A percentile compares a stretch with the other conserved stretches of the same genome.
phyloP scores from a whole-genome alignment of 305 asterid species.

The Fraxinus angustifolia region DNA sequence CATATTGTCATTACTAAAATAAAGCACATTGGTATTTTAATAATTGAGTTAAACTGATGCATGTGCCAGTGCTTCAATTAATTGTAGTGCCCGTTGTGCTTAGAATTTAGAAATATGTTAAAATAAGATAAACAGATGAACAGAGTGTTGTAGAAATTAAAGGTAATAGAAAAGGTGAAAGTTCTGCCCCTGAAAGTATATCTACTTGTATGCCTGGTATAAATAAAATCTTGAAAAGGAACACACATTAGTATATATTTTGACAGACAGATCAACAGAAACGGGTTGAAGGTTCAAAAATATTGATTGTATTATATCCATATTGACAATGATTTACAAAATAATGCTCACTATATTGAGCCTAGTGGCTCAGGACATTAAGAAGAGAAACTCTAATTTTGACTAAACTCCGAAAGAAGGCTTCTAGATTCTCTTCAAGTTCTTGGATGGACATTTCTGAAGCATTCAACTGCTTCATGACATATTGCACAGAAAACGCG shows the following conservation, averaged over 20 bases:
- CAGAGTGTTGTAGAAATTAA: not conserved
- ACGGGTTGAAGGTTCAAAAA: not conserved
- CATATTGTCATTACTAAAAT: not conserved
- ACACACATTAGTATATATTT: not conserved
- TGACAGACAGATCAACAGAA: not conserved
- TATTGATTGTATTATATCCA: not conserved
- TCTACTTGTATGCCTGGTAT: not conserved
- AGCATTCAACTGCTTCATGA: not conserved
- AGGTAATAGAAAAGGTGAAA: not conserved
- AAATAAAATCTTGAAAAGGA: not conserved
- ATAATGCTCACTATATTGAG: not conserved
- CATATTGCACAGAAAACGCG: not conserved
- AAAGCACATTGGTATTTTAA: not conserved
- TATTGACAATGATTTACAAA: not conserved
- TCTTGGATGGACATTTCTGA: conserved; percentile 25
- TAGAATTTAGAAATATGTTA: not conserved
- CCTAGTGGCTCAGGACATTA: not conserved
- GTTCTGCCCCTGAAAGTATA: not conserved
- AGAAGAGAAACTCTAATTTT: conserved; percentile 6
- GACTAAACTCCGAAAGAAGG: conserved; percentile 4
- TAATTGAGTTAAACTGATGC: not conserved
- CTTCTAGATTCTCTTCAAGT: conserved; percentile 16
- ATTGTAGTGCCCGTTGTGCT: not conserved
- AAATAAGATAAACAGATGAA: not conserved
- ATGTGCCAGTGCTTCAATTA: not conserved